These are phyloP conservation scores for Xenoacremonium recifei DNA, from an alignment of 2,329 filamentous ascomycete genomes.

Conservation along the genomic window DNA sequence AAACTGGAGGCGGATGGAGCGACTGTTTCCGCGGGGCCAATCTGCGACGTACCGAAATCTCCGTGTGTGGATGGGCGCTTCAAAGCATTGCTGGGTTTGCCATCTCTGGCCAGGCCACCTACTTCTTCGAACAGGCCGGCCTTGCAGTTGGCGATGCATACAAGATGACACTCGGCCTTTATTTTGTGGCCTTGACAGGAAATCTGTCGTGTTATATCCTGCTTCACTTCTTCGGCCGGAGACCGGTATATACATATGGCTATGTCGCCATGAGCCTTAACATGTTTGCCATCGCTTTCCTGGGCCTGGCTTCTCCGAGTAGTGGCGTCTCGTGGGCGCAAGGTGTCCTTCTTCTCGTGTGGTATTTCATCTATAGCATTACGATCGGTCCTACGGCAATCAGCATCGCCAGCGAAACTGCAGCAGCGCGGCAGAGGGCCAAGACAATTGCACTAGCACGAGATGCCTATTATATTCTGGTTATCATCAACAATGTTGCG, in stretches of 20 bases:
- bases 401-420: not conserved
- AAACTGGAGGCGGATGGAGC: slow-evolving; percentile 36
- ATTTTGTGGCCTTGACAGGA: slow-evolving; percentile 40
- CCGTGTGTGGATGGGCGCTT: slow-evolving; percentile 38
- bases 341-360: not conserved
- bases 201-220: slow-evolving; percentile 41
- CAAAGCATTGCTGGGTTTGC: slow-evolving; percentile 37
- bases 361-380: not conserved
- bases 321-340: not conserved
- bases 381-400: not conserved
- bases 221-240: slow-evolving; percentile 38
- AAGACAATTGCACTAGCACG: not conserved
- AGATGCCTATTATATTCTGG: not conserved
- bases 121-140: slow-evolving; percentile 41
- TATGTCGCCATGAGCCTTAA: not conserved
- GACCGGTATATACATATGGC: slow-evolving; percentile 7
- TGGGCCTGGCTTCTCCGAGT: not conserved
- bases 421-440: no score
- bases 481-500: not conserved
- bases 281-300: not conserved
- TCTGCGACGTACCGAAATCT: slow-evolving; percentile 41
- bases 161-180: slow-evolving; percentile 36
- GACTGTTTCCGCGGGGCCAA: slow-evolving; percentile 46
- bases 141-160: slow-evolving; percentile 32
- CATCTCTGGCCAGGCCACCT: slow-evolving; percentile 58